Percentiles rank a stretch among this genome's conserved stretches.
These are phyloP conservation scores for Erythrobasidium hasegawianum DNA, from an alignment of 1,284 basidiomycete species.

Conservation along the genomic window DNA sequence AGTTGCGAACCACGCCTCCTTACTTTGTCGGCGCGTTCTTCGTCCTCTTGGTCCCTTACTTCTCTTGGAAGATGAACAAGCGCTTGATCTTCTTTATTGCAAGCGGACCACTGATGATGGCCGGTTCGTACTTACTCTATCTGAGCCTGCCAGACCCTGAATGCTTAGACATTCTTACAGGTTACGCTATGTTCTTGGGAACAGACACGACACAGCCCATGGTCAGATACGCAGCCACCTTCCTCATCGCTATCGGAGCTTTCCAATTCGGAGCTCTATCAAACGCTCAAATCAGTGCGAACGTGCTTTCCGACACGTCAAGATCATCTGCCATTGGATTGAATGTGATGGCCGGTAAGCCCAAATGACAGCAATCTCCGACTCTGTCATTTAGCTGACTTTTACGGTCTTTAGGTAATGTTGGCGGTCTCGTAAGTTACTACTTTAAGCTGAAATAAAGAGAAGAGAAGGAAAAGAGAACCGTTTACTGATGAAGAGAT, in stretches of 20 bases:
- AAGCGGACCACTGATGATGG: constrained; percentile 45
- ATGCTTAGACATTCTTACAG: constrained; percentile 26
- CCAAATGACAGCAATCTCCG: not conserved
- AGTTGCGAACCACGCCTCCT: constrained; percentile 47
- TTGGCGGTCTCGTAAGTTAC: not conserved
- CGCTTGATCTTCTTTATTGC: constrained; percentile 45
- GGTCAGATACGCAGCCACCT: constrained; percentile 45
- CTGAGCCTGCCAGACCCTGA: constrained; percentile 6
- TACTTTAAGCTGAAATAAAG: too few species aligned
- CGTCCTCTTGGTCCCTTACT: constrained; percentile 41
- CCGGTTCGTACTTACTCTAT: constrained; percentile 42
- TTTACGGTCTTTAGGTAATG: not conserved
- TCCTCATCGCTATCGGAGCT: constrained; percentile 46
- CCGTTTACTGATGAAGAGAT: constrained; percentile 35
- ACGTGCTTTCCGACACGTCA: constrained; percentile 46
- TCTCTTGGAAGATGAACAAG: constrained; percentile 46
- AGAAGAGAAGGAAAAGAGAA: too few species aligned
- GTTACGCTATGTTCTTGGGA: constrained; percentile 45
- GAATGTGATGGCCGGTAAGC: constrained; percentile 46
- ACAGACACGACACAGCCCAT: constrained; percentile 32
- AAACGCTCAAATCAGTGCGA: constrained; percentile 39
- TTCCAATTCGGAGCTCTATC: constrained; percentile 45
- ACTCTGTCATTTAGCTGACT: too few species aligned
- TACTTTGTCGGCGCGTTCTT: constrained; percentile 45
- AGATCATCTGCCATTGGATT: constrained; percentile 45